Evolutionary conservation across 768 basidiomycete genomes (phyloP).

Genomic region (Lentinula sp.): DNA sequence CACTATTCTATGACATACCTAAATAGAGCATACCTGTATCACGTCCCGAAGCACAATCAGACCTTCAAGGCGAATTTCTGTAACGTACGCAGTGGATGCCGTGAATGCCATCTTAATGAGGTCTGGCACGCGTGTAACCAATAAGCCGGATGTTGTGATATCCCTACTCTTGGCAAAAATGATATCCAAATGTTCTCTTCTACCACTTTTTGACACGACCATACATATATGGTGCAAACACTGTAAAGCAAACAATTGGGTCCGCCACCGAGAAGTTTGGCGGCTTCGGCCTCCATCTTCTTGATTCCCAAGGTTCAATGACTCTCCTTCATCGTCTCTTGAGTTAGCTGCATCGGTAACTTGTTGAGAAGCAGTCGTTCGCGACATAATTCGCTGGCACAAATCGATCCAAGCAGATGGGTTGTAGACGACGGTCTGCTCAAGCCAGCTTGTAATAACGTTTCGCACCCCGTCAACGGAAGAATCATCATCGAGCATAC

Average conservation of each 20-base stretch:
- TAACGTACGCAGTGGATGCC: constrained; percentile 93
- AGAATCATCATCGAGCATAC: constrained; percentile 91
- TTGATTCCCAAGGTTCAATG: constrained; percentile 60
- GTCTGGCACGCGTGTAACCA: constrained; percentile 85
- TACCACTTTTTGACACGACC: constrained; percentile 65
- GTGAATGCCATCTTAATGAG: constrained; percentile 98
- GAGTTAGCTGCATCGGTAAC: constrained; percentile 57
- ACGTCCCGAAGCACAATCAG: constrained; percentile 86
- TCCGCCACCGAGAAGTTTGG: constrained; percentile 86
- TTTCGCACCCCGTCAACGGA: constrained; percentile 90
- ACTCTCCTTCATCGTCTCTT: constrained; percentile 92
- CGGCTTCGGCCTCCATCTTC: constrained; percentile 32
- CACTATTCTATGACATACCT: not conserved
- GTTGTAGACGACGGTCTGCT: constrained; percentile 88
- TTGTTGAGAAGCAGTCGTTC: constrained; percentile 82
- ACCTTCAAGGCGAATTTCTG: constrained; percentile 90
- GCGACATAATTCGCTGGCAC: constrained; percentile 95
- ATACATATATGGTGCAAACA: constrained; percentile 88
- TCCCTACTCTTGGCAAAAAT: constrained; percentile 60
- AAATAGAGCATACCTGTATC: constrained; percentile 60
- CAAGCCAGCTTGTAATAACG: constrained; percentile 91
- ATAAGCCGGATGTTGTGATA: constrained; percentile 50
- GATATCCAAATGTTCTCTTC: constrained; percentile 81
- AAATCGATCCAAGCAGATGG: constrained; percentile 98
- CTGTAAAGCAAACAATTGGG: constrained; percentile 89